Evolutionary conservation across 169 alveolate genomes (phyloP).

Genomic region (Plasmodium gonderi): DNA sequence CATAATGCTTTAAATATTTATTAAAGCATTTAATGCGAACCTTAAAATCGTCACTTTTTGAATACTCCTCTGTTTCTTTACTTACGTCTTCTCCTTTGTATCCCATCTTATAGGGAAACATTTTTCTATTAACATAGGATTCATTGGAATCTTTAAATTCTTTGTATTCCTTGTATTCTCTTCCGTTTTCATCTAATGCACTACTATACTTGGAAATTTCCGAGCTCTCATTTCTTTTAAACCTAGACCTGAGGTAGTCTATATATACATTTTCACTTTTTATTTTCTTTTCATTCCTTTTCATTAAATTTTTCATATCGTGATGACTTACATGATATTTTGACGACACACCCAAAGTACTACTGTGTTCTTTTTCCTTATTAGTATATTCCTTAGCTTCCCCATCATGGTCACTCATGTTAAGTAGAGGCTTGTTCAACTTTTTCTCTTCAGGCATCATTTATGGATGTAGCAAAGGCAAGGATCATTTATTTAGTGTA

Average conservation of each 20-base stretch:
- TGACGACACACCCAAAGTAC: neutral
- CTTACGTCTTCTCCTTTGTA: neutral
- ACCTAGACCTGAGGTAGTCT: slow-evolving; percentile 36
- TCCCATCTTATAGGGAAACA: slow-evolving; percentile 13
- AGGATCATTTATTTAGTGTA: neutral
- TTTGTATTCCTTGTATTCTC: slow-evolving; percentile 10
- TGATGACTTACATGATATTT: neutral
- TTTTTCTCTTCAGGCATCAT: slow-evolving; percentile 55
- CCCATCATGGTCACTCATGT: slow-evolving; percentile 30
- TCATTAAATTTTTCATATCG: slow-evolving; percentile 41
- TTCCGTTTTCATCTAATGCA: slow-evolving; percentile 26
- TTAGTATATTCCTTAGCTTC: slow-evolving; percentile 28
- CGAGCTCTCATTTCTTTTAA: slow-evolving; percentile 32
- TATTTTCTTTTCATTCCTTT: slow-evolving; percentile 39
- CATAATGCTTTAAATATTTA: slow-evolving; percentile 71
- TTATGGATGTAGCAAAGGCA: neutral
- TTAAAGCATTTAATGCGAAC: slow-evolving; percentile 66
- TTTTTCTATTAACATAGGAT: slow-evolving; percentile 7
- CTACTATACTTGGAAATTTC: slow-evolving; percentile 10
- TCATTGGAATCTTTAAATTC: slow-evolving; percentile 45
- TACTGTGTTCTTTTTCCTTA: neutral
- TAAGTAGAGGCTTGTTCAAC: slow-evolving; percentile 43
- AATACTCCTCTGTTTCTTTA: slow-evolving; percentile 10
- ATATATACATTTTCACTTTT: slow-evolving; percentile 25
- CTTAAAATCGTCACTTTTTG: slow-evolving; percentile 39